Conservation (phyloP, 176 grass and related monocot genomes). For the Eragrostis curvula region DNA sequence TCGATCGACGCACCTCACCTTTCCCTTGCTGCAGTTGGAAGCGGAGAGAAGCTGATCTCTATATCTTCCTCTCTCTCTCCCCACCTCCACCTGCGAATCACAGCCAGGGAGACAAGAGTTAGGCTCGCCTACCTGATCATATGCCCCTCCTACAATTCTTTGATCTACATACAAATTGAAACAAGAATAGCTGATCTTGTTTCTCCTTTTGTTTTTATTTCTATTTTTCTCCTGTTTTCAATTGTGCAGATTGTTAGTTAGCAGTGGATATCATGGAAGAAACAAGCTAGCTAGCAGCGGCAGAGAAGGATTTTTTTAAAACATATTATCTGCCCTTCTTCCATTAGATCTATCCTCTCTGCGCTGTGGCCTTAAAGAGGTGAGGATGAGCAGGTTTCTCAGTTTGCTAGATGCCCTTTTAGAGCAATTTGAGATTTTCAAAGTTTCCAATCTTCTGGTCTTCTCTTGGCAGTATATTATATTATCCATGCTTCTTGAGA, state of each 20-base stretch:
- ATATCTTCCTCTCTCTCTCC: constrained; percentile 4
- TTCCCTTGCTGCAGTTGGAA: constrained; percentile 53
- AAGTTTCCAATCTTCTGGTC: constrained; percentile 18
- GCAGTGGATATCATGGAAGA: constrained; percentile 38
- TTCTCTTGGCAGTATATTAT: constrained; percentile 43
- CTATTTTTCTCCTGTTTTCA: constrained; percentile 9
- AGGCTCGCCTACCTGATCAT: constrained; percentile 53
- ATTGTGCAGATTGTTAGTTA: constrained; percentile 40
- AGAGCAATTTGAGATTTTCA: constrained; percentile 24
- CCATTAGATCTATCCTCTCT: constrained; percentile 49
- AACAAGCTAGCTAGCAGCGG: constrained; percentile 27
- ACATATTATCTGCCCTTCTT: constrained; percentile 7
- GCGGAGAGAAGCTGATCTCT: constrained; percentile 33
- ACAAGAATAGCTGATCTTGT: constrained; percentile 35
- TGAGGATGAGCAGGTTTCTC: constrained; percentile 44
- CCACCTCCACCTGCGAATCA: constrained; percentile 33
- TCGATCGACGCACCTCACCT: constrained; percentile 46
- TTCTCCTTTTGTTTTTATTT: constrained; percentile 6
- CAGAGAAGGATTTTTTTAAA: background rate
- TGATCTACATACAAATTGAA: constrained; percentile 38
- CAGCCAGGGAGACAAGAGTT: constrained; percentile 38
- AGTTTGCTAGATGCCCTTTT: constrained; percentile 14
- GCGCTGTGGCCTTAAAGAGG: constrained; percentile 42
- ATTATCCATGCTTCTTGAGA: constrained; percentile 41
- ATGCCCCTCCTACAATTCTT: constrained; percentile 42